Percentiles rank a stretch among this genome's conserved stretches.
Conservation (phyloP, 176 grass and related monocot genomes). For the Eragrostis nindensis region DNA sequence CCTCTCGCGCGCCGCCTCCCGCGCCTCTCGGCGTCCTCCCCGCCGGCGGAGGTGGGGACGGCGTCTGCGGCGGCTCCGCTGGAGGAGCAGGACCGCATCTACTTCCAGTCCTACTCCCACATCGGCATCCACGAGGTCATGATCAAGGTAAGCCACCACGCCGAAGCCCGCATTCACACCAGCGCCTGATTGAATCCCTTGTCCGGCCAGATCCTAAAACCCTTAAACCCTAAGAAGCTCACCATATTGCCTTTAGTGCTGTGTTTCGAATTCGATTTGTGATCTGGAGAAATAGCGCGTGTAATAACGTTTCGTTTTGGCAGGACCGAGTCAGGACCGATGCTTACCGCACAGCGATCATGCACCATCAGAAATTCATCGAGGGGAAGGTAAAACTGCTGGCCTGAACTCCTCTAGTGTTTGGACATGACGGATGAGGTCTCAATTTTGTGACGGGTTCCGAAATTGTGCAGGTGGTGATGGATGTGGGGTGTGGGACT, state of each 20-base stretch:
- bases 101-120: slow-evolving; percentile 88
- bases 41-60: slow-evolving; percentile 10
- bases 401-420: not conserved
- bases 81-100: slow-evolving; percentile 64
- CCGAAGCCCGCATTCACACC: slow-evolving; percentile 12
- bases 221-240: slow-evolving; percentile 26
- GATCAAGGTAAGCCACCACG: slow-evolving; percentile 61
- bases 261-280: not conserved
- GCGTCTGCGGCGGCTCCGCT: slow-evolving; percentile 14
- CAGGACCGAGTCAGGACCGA: slow-evolving; percentile 89
- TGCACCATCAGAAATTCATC: slow-evolving; percentile 80
- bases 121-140: slow-evolving; percentile 82
- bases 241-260: not conserved
- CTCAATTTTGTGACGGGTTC: not conserved
- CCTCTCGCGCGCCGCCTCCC: slow-evolving; percentile 51
- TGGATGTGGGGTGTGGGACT: slow-evolving; percentile 95
- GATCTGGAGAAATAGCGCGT: not conserved
- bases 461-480: slow-evolving; percentile 64
- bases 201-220: slow-evolving; percentile 21
- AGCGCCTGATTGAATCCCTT: not conserved
- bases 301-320: slow-evolving; percentile 7
- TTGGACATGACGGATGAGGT: not conserved
- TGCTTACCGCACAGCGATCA: slow-evolving; percentile 70
- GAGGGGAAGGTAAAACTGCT: slow-evolving; percentile 74
- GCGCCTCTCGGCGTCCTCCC: slow-evolving; percentile 38